These are phyloP conservation scores for Stephanodiscus minutulus DNA, from an alignment of 108 stramenopile genomes.

Conservation along the genomic window DNA sequence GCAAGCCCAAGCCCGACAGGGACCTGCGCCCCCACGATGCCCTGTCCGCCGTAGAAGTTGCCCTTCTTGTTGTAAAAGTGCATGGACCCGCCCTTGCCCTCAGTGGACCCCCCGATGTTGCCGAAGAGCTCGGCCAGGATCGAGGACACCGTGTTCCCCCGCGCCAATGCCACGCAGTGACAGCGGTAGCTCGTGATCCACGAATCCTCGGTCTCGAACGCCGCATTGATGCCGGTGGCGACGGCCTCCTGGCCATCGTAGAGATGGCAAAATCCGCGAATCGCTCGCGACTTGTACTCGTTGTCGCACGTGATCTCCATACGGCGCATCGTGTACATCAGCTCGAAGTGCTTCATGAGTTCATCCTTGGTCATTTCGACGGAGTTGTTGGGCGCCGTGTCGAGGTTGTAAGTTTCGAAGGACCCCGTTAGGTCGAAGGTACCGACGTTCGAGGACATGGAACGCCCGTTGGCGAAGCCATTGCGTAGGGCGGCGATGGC, in stretches of 20 bases:
- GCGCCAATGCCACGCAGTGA: conserved; percentile 92
- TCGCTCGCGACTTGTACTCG: conserved; percentile 97
- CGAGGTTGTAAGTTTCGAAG: conserved; percentile 82
- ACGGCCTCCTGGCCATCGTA: conserved; percentile 99
- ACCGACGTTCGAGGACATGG: conserved; percentile 42
- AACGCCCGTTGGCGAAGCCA: conserved; percentile 14
- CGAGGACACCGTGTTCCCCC: conserved; percentile 88
- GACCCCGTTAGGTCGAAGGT: conserved; percentile 82
- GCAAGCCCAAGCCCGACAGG: conserved; percentile 97
- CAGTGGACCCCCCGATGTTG: conserved; percentile 67
- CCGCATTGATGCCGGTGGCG: conserved; percentile 93
- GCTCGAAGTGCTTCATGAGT: conserved; percentile 87
- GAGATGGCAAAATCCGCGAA: conserved; percentile 99
- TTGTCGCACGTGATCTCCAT: conserved; percentile 99
- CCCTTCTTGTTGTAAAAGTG: conserved; percentile 99
- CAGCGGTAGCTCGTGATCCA: conserved; percentile 99
- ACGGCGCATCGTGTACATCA: conserved; percentile 99
- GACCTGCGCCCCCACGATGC: conserved; percentile 99
- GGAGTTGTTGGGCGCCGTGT: conserved; percentile 63
- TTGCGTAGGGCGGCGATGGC: conserved; percentile 8
- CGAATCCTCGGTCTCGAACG: conserved; percentile 86
- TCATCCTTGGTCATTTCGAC: conserved; percentile 92
- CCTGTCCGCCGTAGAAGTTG: conserved; percentile 98
- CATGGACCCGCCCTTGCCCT: conserved; percentile 99
- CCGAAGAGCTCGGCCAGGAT: conserved; percentile 96